Evolutionary conservation across 192 early-diverging fungal genomes (phyloP).

Genomic region (Neocallimastix lanati): DNA sequence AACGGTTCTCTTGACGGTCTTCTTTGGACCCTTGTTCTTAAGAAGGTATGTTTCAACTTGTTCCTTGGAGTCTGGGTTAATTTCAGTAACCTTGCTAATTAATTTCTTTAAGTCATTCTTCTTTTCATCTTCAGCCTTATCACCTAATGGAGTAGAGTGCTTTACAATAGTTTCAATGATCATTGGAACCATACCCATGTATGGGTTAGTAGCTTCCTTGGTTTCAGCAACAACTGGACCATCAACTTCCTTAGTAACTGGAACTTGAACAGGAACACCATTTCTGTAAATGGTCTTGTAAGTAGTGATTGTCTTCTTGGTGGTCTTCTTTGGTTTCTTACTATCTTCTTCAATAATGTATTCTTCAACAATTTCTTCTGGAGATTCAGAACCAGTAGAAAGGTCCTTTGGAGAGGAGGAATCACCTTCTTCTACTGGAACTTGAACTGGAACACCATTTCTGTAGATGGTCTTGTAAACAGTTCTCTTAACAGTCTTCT

Average conservation of each 20-base stretch:
- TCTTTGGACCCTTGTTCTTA: neutral
- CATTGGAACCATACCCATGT: neutral
- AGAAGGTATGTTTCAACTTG: neutral
- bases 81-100: neutral
- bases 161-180: neutral
- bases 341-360: neutral
- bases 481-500: neutral
- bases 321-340: neutral
- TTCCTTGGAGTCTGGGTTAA: no score
- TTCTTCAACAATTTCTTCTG: neutral
- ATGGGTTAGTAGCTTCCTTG: neutral
- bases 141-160: neutral
- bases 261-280: neutral
- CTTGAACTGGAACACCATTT: neutral
- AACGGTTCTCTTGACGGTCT: neutral
- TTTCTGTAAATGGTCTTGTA: neutral
- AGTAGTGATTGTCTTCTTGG: neutral
- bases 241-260: neutral
- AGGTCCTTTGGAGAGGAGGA: no score
- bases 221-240: neutral
- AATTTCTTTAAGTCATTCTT: neutral
- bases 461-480: no score
- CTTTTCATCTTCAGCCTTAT: neutral
- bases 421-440: neutral
- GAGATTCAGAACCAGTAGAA: no score